Conservation (phyloP, 805 yeast species). For the Sugiyamaella lignohabitans region DNA sequence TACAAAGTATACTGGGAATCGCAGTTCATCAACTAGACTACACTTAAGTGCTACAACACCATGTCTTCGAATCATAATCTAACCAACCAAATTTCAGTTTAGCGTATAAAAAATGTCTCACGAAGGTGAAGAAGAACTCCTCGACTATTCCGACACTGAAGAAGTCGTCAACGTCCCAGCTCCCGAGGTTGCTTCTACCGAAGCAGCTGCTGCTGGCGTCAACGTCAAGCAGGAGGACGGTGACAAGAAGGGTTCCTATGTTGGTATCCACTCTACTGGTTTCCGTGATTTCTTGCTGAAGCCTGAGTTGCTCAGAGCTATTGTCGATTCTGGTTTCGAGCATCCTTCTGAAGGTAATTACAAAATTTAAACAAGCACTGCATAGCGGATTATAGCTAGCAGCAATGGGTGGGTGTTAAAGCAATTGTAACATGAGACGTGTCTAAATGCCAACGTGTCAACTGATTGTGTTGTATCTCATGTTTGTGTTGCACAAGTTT, state of each 20-base stretch:
- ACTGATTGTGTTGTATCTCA: too few species aligned
- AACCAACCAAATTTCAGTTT: too few species aligned
- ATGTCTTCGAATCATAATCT: too few species aligned
- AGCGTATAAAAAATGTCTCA: conserved; percentile 62
- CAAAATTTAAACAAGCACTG: not conserved
- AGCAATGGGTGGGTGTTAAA: too few species aligned
- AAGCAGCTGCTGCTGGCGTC: conserved; percentile 30
- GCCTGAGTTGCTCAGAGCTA: conserved; percentile 95
- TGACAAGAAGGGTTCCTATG: conserved; percentile 92
- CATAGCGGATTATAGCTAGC: not conserved
- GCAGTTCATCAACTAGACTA: too few species aligned
- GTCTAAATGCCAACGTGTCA: too few species aligned
- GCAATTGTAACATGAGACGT: too few species aligned
- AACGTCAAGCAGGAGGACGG: conserved; percentile 36
- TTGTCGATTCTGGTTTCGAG: conserved; percentile 98
- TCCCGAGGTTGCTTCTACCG: conserved; percentile 29
- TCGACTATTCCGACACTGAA: conserved; percentile 98
- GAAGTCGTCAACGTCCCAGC: conserved; percentile 64
- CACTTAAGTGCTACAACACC: too few species aligned
- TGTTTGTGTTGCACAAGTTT: too few species aligned
- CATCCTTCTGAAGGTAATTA: conserved; percentile 98
- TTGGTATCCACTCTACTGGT: conserved; percentile 97
- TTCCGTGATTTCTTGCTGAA: conserved; percentile 95
- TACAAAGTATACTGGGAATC: too few species aligned
- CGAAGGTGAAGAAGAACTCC: conserved; percentile 98